phyloP scores from a whole-genome alignment of 75 land plant species.

The Cupressus sempervirens region DNA sequence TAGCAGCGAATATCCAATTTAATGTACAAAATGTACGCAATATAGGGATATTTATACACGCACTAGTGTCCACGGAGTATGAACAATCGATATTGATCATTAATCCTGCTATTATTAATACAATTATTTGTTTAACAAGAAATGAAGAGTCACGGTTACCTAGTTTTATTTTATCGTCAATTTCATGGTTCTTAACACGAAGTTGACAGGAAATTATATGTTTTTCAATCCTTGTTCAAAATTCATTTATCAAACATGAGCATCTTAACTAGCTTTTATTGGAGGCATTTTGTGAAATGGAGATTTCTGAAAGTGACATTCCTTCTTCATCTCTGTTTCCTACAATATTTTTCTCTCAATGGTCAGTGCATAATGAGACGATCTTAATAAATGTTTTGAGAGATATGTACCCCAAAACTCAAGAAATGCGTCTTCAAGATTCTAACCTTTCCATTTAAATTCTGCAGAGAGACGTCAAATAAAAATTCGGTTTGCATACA shows the following conservation, averaged over 20 bases:
- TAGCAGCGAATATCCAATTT: background rate
- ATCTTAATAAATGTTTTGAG: background rate
- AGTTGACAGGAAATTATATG: background rate
- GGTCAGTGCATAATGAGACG: background rate
- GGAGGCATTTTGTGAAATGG: background rate
- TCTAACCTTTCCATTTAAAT: background rate
- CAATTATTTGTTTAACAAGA: background rate
- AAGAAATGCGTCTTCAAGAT: background rate
- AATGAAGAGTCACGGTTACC: background rate
- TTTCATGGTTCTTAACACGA: background rate
- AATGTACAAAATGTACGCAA: background rate
- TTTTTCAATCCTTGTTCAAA: background rate
- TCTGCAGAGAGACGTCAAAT: background rate
- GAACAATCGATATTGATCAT: background rate
- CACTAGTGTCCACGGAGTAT: background rate
- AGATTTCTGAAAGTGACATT: background rate
- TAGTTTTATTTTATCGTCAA: background rate
- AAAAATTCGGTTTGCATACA: background rate
- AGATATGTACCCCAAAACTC: background rate
- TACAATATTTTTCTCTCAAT: background rate
- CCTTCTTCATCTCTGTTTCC: background rate
- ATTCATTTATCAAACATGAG: background rate
- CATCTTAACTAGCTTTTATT: background rate
- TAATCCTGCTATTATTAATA: background rate
- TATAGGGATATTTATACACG: background rate